Evolutionary conservation across 2,329 filamentous ascomycete genomes (phyloP).

Genomic region (Hypoxylon sp.): DNA sequence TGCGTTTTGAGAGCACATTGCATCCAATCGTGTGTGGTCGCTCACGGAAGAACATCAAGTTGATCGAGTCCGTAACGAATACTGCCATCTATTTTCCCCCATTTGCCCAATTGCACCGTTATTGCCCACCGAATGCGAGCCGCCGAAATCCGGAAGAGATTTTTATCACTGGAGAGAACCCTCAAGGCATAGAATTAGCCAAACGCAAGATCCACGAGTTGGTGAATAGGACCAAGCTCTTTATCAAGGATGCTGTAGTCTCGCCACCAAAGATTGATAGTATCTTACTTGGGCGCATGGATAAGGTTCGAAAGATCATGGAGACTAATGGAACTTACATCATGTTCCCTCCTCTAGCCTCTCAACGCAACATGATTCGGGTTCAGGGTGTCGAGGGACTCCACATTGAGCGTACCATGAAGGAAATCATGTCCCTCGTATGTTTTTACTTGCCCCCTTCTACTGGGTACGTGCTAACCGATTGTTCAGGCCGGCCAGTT

Average conservation of each 20-base stretch:
- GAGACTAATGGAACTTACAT: conserved; percentile 97
- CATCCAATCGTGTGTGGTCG: conserved; percentile 95
- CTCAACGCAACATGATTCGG: conserved; percentile 85
- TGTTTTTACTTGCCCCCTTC: conserved; percentile 53
- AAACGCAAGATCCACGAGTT: conserved; percentile 94
- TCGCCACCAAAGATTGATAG: conserved; percentile 94
- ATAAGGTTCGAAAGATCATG: conserved; percentile 98
- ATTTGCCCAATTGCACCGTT: conserved; percentile 92
- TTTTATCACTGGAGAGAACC: conserved; percentile 92
- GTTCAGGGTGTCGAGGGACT: conserved; percentile 95
- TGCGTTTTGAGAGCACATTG: conserved; percentile 66
- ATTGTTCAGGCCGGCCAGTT: conserved; percentile 86
- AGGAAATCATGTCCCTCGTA: conserved; percentile 95
- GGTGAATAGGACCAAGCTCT: conserved; percentile 83
- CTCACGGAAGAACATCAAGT: conserved; percentile 96
- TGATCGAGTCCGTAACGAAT: conserved; percentile 94
- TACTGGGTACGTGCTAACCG: conserved; percentile 46
- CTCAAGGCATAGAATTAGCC: conserved; percentile 86
- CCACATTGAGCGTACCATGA: conserved; percentile 93
- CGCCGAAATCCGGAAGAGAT: conserved; percentile 90
- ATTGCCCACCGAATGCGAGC: conserved; percentile 84
- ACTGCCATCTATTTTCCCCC: conserved; percentile 99
- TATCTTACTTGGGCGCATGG: conserved; percentile 89
- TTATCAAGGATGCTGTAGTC: conserved; percentile 92
- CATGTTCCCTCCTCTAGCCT: conserved; percentile 89